Evolutionary conservation across 257 asterid species (phyloP).

Genomic region (Thymus mandschuricus): DNA sequence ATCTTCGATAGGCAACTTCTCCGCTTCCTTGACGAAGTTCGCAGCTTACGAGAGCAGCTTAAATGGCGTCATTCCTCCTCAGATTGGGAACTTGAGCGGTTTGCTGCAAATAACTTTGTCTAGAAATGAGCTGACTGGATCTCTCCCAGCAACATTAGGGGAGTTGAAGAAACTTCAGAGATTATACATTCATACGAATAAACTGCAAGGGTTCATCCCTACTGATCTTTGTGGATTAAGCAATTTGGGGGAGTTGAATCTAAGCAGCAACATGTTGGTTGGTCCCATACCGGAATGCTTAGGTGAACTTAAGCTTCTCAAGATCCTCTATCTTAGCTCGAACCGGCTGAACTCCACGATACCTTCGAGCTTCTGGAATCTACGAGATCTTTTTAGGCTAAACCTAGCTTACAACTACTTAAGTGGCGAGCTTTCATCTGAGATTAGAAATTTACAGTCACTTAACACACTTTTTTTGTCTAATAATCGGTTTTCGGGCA

Average conservation of each 20-base stretch:
- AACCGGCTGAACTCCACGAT: not conserved
- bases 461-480: not conserved
- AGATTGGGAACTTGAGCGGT: constrained; percentile 9
- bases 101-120: not conserved
- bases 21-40: constrained; percentile 2
- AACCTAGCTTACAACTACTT: not conserved
- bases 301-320: not conserved
- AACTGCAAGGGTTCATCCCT: not conserved
- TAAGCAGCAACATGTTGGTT: not conserved
- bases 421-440: not conserved
- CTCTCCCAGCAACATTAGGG: not conserved
- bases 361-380: constrained; percentile 3
- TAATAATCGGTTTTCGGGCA: not conserved
- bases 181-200: not conserved
- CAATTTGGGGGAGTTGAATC: not conserved
- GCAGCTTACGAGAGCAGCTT: not conserved
- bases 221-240: not conserved
- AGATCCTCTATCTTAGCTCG: not conserved
- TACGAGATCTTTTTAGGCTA: not conserved
- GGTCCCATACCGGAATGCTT: constrained; percentile 32
- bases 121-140: not conserved
- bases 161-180: not conserved
- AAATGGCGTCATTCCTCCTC: constrained; percentile 24
- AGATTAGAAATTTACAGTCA: not conserved
- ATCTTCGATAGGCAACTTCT: constrained; percentile 17